Conservation (phyloP, 2,329 filamentous ascomycete species). For the Fusarium sp. region DNA sequence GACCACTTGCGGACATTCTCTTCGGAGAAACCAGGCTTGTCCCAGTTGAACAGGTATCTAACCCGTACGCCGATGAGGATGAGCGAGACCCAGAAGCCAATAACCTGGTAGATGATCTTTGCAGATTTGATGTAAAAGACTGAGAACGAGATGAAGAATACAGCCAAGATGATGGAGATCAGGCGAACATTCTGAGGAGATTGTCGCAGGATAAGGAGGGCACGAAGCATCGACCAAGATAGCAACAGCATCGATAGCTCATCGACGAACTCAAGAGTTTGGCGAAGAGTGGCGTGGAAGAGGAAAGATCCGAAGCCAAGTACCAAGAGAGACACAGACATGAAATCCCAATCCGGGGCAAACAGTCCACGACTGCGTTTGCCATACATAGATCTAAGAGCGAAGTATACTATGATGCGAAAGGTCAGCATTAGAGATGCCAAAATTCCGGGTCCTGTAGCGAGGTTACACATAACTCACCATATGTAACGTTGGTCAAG, state of each 20-base stretch:
- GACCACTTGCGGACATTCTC: conserved; percentile 47
- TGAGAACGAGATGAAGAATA: conserved; percentile 58
- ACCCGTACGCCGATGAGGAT: conserved; percentile 52
- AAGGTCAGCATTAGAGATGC: conserved; percentile 14
- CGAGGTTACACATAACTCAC: conserved; percentile 54
- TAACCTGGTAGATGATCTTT: conserved; percentile 60
- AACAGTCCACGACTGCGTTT: conserved; percentile 50
- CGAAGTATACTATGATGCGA: conserved; percentile 56
- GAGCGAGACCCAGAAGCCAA: conserved; percentile 55
- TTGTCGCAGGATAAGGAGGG: conserved; percentile 61
- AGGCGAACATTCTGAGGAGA: conserved; percentile 51
- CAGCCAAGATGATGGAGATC: conserved; percentile 56
- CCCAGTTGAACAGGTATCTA: conserved; percentile 54
- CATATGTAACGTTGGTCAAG: conserved; percentile 57
- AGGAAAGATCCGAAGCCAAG: conserved; percentile 59
- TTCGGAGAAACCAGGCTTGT: conserved; percentile 48
- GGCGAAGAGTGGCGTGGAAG: conserved; percentile 62
- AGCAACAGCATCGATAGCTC: conserved; percentile 72
- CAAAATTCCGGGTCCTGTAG: background rate
- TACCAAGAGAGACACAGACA: conserved; percentile 57
- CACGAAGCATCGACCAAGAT: conserved; percentile 65
- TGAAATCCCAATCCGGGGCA: conserved; percentile 55
- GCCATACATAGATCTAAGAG: conserved; percentile 56
- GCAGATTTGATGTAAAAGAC: conserved; percentile 59
- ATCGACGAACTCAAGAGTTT: conserved; percentile 62